Base-by-base conservation (phyloP, 108 stramenopile genomes). In the Phaeodactylum tricornutum region DNA sequence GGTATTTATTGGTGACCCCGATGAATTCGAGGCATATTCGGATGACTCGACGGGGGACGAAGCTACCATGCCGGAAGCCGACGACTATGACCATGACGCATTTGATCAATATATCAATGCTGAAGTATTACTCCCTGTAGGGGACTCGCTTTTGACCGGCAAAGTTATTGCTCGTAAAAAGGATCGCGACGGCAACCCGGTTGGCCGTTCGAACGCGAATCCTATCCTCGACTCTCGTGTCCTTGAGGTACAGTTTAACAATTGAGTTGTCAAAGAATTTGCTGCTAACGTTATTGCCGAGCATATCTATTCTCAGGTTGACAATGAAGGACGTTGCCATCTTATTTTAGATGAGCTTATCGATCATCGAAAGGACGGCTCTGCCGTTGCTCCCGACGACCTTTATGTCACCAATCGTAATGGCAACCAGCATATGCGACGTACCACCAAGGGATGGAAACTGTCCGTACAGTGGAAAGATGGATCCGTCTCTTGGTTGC, bases 361-460 rank as follows among this genome's bases (percentile, higher is more conserved):
- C 17, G 38, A 40, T 8, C 38, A 40, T 40, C 38, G 38, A 7
- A 40, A 40, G 38, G 38, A 40, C 21, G 7, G 21, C 17, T 6
- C 38, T 4, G 38, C 38, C n/a, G n/a, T n/a, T n/a, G n/a, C n/a
- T n/a, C n/a, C n/a, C n/a, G n/a, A n/a, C n/a, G n/a, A n/a, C n/a
- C n/a, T n/a, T n/a, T n/a, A n/a, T n/a, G n/a, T n/a, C n/a, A n/a
- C n/a, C n/a, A 20, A 40, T 40, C 38, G 7, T 20, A 20, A 40
- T 20, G 21, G 38, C 3, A 8, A 3, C 17, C 21, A 20, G 38
- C 7, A 40, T 7, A 40, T 40, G 17, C 38, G 21, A 40, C 21
- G 21, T 8, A 67, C 74, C 3, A 76, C 75, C 0, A 55, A 28
- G 9, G 79, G 79, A 38, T 77, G 75, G 75, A 0, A 53, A 17